Conservation (phyloP, 768 basidiomycete species). For the Suillus variegatus region DNA sequence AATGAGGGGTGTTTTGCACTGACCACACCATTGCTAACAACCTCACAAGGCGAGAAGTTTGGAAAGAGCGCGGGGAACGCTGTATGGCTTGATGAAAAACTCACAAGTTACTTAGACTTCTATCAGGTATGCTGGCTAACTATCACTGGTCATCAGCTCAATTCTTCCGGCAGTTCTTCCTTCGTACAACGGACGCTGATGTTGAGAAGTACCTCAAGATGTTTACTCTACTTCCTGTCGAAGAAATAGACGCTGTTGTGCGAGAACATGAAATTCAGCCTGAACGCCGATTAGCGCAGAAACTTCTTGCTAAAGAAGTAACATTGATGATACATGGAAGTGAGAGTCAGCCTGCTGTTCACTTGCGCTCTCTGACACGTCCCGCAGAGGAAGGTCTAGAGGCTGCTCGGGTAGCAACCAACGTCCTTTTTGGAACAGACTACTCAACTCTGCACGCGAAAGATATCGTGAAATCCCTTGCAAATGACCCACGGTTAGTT, state of each 20-base stretch:
- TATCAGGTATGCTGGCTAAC: slow-evolving; percentile 70
- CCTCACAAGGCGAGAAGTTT: slow-evolving; percentile 89
- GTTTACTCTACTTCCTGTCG: slow-evolving; percentile 73
- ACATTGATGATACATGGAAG: slow-evolving; percentile 62
- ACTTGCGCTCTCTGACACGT: not conserved
- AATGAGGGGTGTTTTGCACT: slow-evolving; percentile 67
- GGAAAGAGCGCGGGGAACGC: slow-evolving; percentile 98
- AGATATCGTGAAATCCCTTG: slow-evolving; percentile 62
- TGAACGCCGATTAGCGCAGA: slow-evolving; percentile 48
- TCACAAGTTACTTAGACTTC: slow-evolving; percentile 90
- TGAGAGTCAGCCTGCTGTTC: slow-evolving; percentile 25
- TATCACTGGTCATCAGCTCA: not conserved
- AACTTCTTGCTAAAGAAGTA: slow-evolving; percentile 54
- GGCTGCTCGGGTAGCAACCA: slow-evolving; percentile 45
- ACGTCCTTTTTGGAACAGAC: slow-evolving; percentile 44
- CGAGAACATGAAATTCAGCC: slow-evolving; percentile 58
- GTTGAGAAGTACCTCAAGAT: slow-evolving; percentile 78
- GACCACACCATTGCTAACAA: slow-evolving; percentile 93
- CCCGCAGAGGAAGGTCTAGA: slow-evolving; percentile 39
- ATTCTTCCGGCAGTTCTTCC: slow-evolving; percentile 70
- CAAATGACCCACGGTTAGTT: slow-evolving; percentile 65
- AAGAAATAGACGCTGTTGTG: slow-evolving; percentile 59
- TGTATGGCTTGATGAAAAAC: slow-evolving; percentile 76
- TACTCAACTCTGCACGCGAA: slow-evolving; percentile 47
- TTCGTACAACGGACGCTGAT: slow-evolving; percentile 78